Evolutionary conservation across 2,329 filamentous ascomycete genomes (phyloP).

Genomic region (Scedosporium boydii): DNA sequence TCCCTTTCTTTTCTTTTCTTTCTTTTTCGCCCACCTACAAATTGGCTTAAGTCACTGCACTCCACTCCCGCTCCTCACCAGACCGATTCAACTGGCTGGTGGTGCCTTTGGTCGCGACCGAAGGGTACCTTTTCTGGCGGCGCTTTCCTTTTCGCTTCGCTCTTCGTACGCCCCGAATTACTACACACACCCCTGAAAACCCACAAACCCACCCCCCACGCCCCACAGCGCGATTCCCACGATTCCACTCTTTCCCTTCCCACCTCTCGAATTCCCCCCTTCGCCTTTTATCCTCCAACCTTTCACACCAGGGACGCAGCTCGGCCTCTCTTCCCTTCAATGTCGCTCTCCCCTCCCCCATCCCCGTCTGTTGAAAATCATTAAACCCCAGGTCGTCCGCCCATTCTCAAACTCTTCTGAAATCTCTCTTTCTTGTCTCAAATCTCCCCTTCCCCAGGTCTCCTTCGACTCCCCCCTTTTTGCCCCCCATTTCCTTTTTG

Average conservation of each 20-base stretch:
- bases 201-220: neutral
- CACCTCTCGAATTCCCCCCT: slow-evolving; percentile 8
- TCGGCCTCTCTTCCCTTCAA: slow-evolving; percentile 15
- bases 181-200: neutral
- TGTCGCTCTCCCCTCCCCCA: slow-evolving; percentile 17
- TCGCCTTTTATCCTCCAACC: slow-evolving; percentile 15
- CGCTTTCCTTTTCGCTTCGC: too few species aligned
- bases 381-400: slow-evolving; percentile 29
- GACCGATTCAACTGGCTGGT: too few species aligned
- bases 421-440: slow-evolving; percentile 18
- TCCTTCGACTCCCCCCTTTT: slow-evolving; percentile 19
- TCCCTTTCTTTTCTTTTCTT: too few species aligned
- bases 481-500: slow-evolving; percentile 13
- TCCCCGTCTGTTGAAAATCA: slow-evolving; percentile 23
- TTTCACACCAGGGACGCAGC: slow-evolving; percentile 8
- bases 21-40: too few species aligned
- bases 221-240: neutral
- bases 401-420: slow-evolving; percentile 26
- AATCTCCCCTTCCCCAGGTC: slow-evolving; percentile 5
- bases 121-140: too few species aligned
- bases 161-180: too few species aligned
- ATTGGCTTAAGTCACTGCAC: too few species aligned
- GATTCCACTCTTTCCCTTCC: neutral
- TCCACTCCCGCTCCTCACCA: too few species aligned
- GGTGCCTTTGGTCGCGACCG: too few species aligned